Evolutionary conservation across 2,329 filamentous ascomycete species (phyloP).

Genomic region (Colletotrichum gloeosporioides): DNA sequence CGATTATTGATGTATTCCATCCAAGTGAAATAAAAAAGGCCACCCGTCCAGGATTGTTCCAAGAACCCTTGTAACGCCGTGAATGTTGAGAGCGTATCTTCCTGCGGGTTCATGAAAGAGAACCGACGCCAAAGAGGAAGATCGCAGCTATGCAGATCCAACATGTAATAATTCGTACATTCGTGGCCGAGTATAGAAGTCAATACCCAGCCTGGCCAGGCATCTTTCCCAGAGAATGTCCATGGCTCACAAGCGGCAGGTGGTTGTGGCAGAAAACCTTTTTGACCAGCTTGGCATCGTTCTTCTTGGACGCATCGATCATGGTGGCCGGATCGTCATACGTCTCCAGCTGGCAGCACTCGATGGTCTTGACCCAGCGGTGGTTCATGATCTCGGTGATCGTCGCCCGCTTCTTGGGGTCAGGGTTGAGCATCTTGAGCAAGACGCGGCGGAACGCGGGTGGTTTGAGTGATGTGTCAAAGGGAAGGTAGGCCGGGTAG

Average conservation of each 20-base stretch:
- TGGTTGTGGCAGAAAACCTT: constrained; percentile 67
- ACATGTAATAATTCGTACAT: constrained; percentile 12
- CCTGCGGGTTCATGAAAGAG: neutral
- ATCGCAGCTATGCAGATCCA: constrained; percentile 17
- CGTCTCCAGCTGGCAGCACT: constrained; percentile 79
- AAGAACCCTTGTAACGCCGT: constrained; percentile 11
- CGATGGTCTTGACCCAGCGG: constrained; percentile 75
- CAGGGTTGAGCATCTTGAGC: constrained; percentile 82
- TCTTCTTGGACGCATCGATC: constrained; percentile 68
- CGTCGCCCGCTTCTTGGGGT: constrained; percentile 72
- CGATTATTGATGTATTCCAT: neutral
- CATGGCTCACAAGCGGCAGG: constrained; percentile 51
- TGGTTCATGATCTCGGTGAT: constrained; percentile 73
- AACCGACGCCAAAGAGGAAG: constrained; percentile 2
- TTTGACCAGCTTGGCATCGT: constrained; percentile 46
- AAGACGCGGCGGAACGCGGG: constrained; percentile 73
- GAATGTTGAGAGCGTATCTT: neutral
- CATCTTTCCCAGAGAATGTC: constrained; percentile 60
- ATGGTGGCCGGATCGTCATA: constrained; percentile 67
- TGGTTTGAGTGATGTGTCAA: constrained; percentile 71
- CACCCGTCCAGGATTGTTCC: neutral
- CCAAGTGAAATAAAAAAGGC: neutral
- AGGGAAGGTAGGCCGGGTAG: constrained; percentile 68
- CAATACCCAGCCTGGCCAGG: constrained; percentile 61
- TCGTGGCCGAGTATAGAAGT: constrained; percentile 16